phyloP scores from a whole-genome alignment of 352 stramenopile genomes.

The Phytophthora sojae region DNA sequence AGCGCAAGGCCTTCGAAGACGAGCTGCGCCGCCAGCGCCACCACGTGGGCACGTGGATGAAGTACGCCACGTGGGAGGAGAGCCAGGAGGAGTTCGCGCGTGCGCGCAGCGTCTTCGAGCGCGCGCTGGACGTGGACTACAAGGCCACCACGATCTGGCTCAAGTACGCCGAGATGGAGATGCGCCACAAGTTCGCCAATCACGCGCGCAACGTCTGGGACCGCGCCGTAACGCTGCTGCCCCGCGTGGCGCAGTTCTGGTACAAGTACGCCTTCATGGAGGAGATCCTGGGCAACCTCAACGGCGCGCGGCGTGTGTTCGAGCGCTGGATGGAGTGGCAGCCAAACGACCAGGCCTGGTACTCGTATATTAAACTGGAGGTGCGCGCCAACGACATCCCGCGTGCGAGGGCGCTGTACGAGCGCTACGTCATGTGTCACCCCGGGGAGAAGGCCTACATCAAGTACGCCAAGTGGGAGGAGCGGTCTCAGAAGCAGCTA shows the following conservation, averaged over 20 bases:
- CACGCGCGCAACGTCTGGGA: slow-evolving; percentile 97
- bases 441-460: slow-evolving; percentile 93
- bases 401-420: slow-evolving; percentile 92
- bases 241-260: slow-evolving; percentile 98
- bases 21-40: slow-evolving; percentile 96
- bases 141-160: slow-evolving; percentile 96
- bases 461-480: slow-evolving; percentile 99
- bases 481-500: slow-evolving; percentile 94
- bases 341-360: slow-evolving; percentile 98
- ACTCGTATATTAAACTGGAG: slow-evolving; percentile 99
- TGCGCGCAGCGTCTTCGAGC: slow-evolving; percentile 97
- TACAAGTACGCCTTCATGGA: slow-evolving; percentile 99
- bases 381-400: slow-evolving; percentile 89
- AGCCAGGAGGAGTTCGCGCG: slow-evolving; percentile 98
- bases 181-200: slow-evolving; percentile 99
- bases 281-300: slow-evolving; percentile 97
- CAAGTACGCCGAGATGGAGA: slow-evolving; percentile 99
- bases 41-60: slow-evolving; percentile 98
- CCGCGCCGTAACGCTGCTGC: slow-evolving; percentile 94
- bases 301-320: slow-evolving; percentile 95
- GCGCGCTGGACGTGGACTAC: slow-evolving; percentile 98
- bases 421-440: slow-evolving; percentile 94
- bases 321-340: slow-evolving; percentile 98
- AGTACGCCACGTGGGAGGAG: slow-evolving; percentile 99
- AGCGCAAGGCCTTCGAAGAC: slow-evolving; percentile 95